Evolutionary conservation across 768 basidiomycete genomes (phyloP).

Genomic region (Boletus sp.): DNA sequence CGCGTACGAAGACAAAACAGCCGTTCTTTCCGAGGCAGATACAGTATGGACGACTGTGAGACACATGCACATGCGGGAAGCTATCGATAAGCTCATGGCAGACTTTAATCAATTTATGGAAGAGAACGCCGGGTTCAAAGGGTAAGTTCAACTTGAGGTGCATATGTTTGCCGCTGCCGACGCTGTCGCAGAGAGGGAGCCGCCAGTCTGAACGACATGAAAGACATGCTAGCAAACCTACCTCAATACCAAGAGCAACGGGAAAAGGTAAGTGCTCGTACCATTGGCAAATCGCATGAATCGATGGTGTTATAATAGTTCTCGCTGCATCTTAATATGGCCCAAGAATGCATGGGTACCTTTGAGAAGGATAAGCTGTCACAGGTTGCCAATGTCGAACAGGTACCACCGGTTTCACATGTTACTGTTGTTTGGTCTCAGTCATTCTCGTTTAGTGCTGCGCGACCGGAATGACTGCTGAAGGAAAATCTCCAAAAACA

Average conservation of each 20-base stretch:
- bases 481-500: conserved; percentile 92
- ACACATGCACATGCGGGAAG: conserved; percentile 98
- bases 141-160: conserved; percentile 46
- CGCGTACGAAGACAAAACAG: conserved; percentile 83
- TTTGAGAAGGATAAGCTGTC: conserved; percentile 89
- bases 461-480: conserved; percentile 86
- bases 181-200: conserved; percentile 59
- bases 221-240: conserved; percentile 95
- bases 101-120: conserved; percentile 94
- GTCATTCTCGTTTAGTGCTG: conserved; percentile 61
- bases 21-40: conserved; percentile 83
- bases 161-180: background rate
- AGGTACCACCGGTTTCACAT: conserved; percentile 44
- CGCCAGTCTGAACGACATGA: conserved; percentile 94
- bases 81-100: conserved; percentile 93
- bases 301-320: conserved; percentile 52
- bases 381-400: conserved; percentile 84
- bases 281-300: background rate
- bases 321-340: conserved; percentile 95
- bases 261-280: conserved; percentile 64
- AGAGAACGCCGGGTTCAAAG: conserved; percentile 93
- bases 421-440: background rate
- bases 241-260: conserved; percentile 95
- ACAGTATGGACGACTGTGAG: conserved; percentile 89
- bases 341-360: conserved; percentile 93